Conservation (phyloP, 2,329 filamentous ascomycete species). For the Trichoderma endophyticum region DNA sequence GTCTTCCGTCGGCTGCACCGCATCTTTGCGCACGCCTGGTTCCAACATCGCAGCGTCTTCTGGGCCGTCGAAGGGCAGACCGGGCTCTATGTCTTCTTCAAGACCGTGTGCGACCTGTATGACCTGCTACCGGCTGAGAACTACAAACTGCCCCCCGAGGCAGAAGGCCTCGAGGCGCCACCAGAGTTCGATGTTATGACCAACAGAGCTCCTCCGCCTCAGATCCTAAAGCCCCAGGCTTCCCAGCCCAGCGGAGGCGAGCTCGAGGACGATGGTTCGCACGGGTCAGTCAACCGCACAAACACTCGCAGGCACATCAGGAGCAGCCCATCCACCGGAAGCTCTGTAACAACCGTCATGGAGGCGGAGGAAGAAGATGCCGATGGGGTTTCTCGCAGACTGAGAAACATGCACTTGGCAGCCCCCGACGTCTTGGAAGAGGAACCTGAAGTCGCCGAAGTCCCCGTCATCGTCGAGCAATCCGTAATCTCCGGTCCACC, state of each 20-base stretch:
- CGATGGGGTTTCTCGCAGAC: slow-evolving; percentile 43
- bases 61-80: slow-evolving; percentile 88
- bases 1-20: slow-evolving; percentile 92
- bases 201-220: slow-evolving; percentile 26
- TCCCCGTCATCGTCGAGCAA: slow-evolving; percentile 42
- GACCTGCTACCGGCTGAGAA: slow-evolving; percentile 87
- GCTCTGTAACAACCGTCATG: slow-evolving; percentile 74
- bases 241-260: slow-evolving; percentile 29
- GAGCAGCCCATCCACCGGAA: slow-evolving; percentile 76
- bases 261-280: slow-evolving; percentile 48
- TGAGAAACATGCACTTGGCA: slow-evolving; percentile 48
- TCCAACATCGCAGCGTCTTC: slow-evolving; percentile 91
- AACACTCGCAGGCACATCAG: slow-evolving; percentile 80
- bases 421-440: slow-evolving; percentile 59
- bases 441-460: slow-evolving; percentile 39
- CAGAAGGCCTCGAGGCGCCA: slow-evolving; percentile 71
- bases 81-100: slow-evolving; percentile 95
- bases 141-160: slow-evolving; percentile 91
- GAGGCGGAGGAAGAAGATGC: slow-evolving; percentile 77
- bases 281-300: slow-evolving; percentile 51
- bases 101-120: slow-evolving; percentile 92
- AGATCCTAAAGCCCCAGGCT: slow-evolving; percentile 36
- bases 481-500: slow-evolving; percentile 27
- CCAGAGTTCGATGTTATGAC: slow-evolving; percentile 42
- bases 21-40: slow-evolving; percentile 99